A percentile compares a stretch with the other conserved stretches of the same genome.
Conservation (phyloP, 2,329 filamentous ascomycete species). For the Arachnomyces sp. region DNA sequence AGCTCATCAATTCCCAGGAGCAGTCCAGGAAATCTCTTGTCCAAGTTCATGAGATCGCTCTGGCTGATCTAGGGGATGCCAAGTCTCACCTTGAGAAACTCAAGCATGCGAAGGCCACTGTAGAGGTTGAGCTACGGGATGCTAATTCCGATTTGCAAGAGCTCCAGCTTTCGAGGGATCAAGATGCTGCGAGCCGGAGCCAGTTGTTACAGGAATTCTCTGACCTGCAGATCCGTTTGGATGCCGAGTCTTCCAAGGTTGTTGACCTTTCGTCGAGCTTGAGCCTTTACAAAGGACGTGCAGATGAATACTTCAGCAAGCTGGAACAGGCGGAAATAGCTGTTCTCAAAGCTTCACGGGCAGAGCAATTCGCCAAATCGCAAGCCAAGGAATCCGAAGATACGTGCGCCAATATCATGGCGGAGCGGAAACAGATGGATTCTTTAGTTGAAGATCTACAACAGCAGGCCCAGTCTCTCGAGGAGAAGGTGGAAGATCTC, state of each 20-base stretch:
- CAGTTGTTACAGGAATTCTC: conserved; percentile 88
- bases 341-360: conserved; percentile 81
- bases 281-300: conserved; percentile 79
- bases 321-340: conserved; percentile 94
- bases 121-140: conserved; percentile 84
- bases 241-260: conserved; percentile 77
- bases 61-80: conserved; percentile 76
- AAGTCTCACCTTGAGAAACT: conserved; percentile 82
- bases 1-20: conserved; percentile 87
- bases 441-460: conserved; percentile 80
- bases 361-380: conserved; percentile 86
- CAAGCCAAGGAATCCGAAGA: conserved; percentile 89
- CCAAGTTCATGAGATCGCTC: conserved; percentile 74
- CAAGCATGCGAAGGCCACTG: conserved; percentile 66
- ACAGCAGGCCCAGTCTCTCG: conserved; percentile 77
- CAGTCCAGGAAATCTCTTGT: conserved; percentile 74
- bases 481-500: conserved; percentile 85
- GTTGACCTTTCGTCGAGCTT: conserved; percentile 77
- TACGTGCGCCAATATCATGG: conserved; percentile 79
- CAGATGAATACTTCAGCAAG: conserved; percentile 95
- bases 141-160: conserved; percentile 75
- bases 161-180: conserved; percentile 66
- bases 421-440: conserved; percentile 87
- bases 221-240: conserved; percentile 85
- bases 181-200: conserved; percentile 77